These are phyloP conservation scores for Rhizomucor miehei DNA, from an alignment of 371 early-diverging fungal genomes.

Conservation along the genomic window DNA sequence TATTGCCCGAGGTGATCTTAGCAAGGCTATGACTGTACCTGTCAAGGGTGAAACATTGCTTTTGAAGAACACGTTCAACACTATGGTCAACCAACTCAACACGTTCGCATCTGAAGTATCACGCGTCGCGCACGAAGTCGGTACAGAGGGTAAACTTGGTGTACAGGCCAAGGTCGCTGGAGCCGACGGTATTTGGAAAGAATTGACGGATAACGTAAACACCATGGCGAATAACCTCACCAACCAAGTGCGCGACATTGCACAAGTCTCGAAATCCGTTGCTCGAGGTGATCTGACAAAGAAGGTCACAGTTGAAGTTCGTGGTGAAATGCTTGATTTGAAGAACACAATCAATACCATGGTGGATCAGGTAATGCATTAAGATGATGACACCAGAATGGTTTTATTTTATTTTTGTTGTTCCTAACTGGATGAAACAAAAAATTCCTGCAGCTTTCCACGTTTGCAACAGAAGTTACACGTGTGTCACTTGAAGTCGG, in stretches of 20 bases:
- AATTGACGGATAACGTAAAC: constrained; percentile 57
- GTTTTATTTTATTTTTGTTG: too few species aligned
- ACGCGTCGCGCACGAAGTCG: constrained; percentile 32
- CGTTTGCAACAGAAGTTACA: constrained; percentile 60
- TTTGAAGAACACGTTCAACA: constrained; percentile 71
- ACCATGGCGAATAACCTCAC: constrained; percentile 39
- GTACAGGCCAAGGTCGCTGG: constrained; percentile 28
- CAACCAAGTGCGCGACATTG: constrained; percentile 49
- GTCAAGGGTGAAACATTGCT: constrained; percentile 68
- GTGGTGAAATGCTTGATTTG: constrained; percentile 52
- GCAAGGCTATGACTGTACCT: constrained; percentile 63
- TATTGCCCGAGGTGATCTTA: constrained; percentile 72
- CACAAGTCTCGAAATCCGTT: constrained; percentile 44
- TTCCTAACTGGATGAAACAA: too few species aligned
- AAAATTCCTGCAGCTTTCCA: constrained; percentile 30
- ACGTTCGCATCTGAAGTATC: constrained; percentile 37
- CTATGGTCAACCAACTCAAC: constrained; percentile 52
- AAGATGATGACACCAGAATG: constrained; percentile 4
- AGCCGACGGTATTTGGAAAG: constrained; percentile 60
- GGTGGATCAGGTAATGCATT: constrained; percentile 49
- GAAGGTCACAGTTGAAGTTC: constrained; percentile 39
- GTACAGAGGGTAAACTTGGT: constrained; percentile 33
- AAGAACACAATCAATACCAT: constrained; percentile 54
- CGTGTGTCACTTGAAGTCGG: constrained; percentile 66
- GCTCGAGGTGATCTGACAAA: constrained; percentile 44